phyloP scores from a whole-genome alignment of 495 filamentous ascomycete species.

The Neurospora intermedia region DNA sequence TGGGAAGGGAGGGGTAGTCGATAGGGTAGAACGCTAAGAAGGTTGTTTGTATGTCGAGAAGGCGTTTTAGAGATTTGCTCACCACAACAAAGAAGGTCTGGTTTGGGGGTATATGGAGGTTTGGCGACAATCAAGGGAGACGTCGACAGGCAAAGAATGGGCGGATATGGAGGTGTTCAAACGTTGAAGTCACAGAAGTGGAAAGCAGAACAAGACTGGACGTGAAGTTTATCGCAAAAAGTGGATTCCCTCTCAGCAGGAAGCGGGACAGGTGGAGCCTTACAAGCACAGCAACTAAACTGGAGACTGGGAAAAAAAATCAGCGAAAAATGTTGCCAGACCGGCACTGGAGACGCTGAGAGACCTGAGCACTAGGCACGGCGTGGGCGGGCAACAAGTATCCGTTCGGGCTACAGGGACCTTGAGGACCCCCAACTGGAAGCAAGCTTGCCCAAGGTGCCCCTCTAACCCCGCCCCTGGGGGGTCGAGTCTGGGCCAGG shows the following conservation, averaged over 20 bases:
- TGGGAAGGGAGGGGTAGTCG: slow-evolving; percentile 2
- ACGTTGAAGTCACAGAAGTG: neutral
- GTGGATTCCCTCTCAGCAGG: neutral
- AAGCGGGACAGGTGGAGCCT: neutral
- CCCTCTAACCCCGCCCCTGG: slow-evolving; percentile 18
- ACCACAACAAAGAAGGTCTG: slow-evolving; percentile 1
- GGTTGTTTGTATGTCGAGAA: neutral
- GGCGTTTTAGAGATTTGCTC: neutral
- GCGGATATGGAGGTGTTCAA: neutral
- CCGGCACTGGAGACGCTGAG: neutral
- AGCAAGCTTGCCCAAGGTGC: neutral
- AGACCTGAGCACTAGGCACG: too few relatives aligned
- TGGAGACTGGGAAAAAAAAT: slow-evolving; percentile 9
- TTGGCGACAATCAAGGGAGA: neutral
- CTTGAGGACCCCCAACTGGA: neutral
- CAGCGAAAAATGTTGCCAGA: slow-evolving; percentile 13
- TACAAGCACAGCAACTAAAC: neutral
- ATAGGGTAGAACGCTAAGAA: neutral
- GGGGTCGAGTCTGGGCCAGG: slow-evolving; percentile 11
- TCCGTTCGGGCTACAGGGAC: neutral
- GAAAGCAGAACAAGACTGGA: neutral
- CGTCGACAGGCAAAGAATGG: neutral
- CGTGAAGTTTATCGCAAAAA: slow-evolving; percentile 5
- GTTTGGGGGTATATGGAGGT: neutral
- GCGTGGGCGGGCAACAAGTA: neutral